Evolutionary conservation across 179 eudicot genomes (phyloP).

Genomic region (Beta macrorhiza): DNA sequence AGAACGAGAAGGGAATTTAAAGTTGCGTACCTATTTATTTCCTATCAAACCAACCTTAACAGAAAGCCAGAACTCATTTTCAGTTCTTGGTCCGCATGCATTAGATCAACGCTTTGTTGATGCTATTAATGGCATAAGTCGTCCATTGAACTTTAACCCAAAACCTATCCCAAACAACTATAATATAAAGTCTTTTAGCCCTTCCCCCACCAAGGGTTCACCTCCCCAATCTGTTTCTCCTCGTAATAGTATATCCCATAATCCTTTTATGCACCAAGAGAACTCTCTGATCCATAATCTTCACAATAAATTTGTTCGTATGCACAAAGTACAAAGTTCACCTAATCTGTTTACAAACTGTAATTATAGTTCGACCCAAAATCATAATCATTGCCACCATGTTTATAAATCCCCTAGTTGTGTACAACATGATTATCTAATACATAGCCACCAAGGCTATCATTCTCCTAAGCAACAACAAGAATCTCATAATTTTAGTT

Average conservation of each 20-base stretch:
- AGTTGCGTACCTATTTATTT: conserved; percentile 68
- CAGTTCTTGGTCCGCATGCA: conserved; percentile 29
- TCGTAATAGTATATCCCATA: conserved; percentile 9
- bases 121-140: conserved; percentile 60
- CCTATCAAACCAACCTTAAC: conserved; percentile 36
- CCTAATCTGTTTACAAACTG: conserved; percentile 39
- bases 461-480: conserved; percentile 14
- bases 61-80: conserved; percentile 32
- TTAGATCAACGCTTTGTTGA: conserved; percentile 65
- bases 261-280: conserved; percentile 11
- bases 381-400: conserved; percentile 8
- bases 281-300: conserved; percentile 21
- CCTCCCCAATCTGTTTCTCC: conserved; percentile 43
- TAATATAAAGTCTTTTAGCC: conserved; percentile 30
- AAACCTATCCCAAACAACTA: conserved; percentile 12
- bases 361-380: conserved; percentile 1
- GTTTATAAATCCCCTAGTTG: conserved; percentile 11
- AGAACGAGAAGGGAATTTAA: conserved; percentile 36
- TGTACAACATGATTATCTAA: conserved; percentile 17
- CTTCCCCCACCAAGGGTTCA: conserved; percentile 53
- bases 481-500: conserved; percentile 12
- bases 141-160: conserved; percentile 21
- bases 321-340: conserved; percentile 59
- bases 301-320: conserved; percentile 21
- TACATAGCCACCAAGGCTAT: neutral